phyloP scores from a whole-genome alignment of 441 rosid species.

The Aquilaria agallochum region DNA sequence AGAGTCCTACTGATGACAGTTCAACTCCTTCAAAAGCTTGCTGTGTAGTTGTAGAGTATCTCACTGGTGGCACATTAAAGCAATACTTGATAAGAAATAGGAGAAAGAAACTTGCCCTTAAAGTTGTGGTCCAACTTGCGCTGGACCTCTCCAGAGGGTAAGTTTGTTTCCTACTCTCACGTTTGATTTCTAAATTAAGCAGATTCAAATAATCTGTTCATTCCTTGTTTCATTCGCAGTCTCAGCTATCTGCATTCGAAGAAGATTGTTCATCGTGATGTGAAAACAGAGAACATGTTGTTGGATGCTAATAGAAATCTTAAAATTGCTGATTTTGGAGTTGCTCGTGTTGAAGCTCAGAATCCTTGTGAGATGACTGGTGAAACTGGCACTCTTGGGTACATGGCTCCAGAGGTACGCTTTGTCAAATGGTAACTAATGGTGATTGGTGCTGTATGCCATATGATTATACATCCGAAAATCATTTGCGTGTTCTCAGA shows the following conservation, averaged over 20 bases:
- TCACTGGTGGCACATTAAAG: conserved; percentile 77
- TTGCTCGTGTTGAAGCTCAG: conserved; percentile 91
- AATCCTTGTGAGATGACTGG: conserved; percentile 95
- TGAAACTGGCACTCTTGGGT: conserved; percentile 93
- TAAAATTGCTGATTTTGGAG: conserved; percentile 95
- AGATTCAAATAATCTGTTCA: background rate
- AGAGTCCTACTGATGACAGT: conserved; percentile 28
- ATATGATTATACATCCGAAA: no score
- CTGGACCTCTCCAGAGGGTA: conserved; percentile 85
- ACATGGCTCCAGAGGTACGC: conserved; percentile 97
- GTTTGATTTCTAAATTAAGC: background rate
- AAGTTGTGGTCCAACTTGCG: conserved; percentile 77
- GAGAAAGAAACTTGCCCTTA: conserved; percentile 65
- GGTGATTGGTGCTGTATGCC: no score
- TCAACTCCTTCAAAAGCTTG: conserved; percentile 69
- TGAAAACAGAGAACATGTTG: conserved; percentile 90
- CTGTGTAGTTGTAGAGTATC: conserved; percentile 82
- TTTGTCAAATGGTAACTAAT: background rate
- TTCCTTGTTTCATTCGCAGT: conserved; percentile 37
- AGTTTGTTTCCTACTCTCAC: conserved; percentile 7
- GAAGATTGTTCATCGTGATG: conserved; percentile 96
- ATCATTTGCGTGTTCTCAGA: no score
- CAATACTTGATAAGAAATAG: conserved; percentile 61
- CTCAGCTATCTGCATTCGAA: conserved; percentile 77
- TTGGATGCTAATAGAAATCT: conserved; percentile 51